Base-by-base conservation (phyloP, 495 filamentous ascomycete genomes). In the Endocarpon pusillum region DNA sequence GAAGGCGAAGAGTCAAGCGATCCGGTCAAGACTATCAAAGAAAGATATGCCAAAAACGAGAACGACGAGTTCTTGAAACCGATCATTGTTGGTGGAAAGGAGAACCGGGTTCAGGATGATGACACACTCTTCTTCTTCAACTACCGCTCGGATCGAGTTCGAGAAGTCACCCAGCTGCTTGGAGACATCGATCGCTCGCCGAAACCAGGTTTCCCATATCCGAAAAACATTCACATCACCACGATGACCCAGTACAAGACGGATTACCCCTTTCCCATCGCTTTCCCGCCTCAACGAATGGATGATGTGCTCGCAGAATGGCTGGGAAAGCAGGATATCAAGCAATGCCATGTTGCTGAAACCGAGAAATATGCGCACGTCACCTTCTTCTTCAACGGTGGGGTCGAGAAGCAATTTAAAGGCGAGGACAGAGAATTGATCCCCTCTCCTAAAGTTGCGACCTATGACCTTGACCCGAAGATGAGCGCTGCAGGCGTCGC, bases 121-220 rank as follows among this genome's bases (percentile, higher is more conserved):
- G 89, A 97, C 49, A 87, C 82, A 31, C 72, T 93, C 47, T 94
- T 97, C 69, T 94, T 94, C 74, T 97, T 97, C 80, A 97, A 97
- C 72, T 97, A 97, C 71, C 87, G 89, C 45, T 94, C 89, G 23
- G 89, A 97, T 51, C 86, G 89, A 54, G 86, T 92, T 33, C 83
- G 91, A 44, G 87, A 97, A 53, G 77, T 96, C 51, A 94, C 87
- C 35, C 89, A 96, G 61, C 66, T 96, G 28, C 63, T 97, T 19
- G 91, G 89, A 48, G 79, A 75, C 51, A 72, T 84, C 46, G 91
- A 97, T 62, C 78, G 80, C 45, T 89, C 82, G 12, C 84, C 87
- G 33, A 67, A 63, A 40, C 82, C 89, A 35, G 81, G 93, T 51
- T 92, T 94, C 66, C 74, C 84, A 20, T 96, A 87, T 65, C 89